Evolutionary conservation across 352 stramenopile genomes (phyloP), one percentile per base, ranked within the genome.

Genomic region (Pythium insidiosum): DNA sequence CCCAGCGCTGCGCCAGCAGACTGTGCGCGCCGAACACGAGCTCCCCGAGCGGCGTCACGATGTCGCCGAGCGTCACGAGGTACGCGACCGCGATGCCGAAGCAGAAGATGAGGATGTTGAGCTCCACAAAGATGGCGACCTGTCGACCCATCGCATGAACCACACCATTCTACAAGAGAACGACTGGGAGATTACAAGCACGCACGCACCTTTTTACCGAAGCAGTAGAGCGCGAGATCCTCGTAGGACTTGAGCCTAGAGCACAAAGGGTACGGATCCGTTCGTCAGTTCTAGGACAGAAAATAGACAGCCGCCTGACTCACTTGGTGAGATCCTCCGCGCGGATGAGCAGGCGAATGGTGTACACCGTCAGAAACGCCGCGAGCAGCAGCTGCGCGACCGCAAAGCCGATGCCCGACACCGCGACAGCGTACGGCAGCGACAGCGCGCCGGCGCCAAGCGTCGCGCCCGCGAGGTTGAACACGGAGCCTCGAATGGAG

Each of bases 231-330:
- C 22, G 79, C 76, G 20, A 92, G 53, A 58, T 92, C 79, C 57
- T 92, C 79, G 35, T 92, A 92, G 38, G 74, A 92, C 55, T 92
- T 87, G 39, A 92, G 58, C 26, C 78, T 90, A n/a, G n/a, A n/a
- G 35, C 19, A 36, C 23, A 28, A 34, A 19, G 4, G 7, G 30
- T 29, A 44, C 6, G n/a, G 45, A 19, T 9, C 15, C 15, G 28
- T 9, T 34, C 15, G 28, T 34, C 28, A 34, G 9, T 9, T 34
- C 9, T 34, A 13, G 9, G 25, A 15, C 24, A 13, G 18, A 12
- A 36, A 31, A 43, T 47, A 25, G 30, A 33, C 20, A 49, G 6
- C 30, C 15, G 28, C 30, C 5, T 15, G 11, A 55, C 63, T 21
- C 61, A 91, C 77, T 87, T 89, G 21, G 76, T 87, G 38, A 89